Percentiles rank a stretch among this genome's conserved stretches.
Conservation (phyloP, 176 grass and related monocot species). For the Luzula sylvatica region DNA sequence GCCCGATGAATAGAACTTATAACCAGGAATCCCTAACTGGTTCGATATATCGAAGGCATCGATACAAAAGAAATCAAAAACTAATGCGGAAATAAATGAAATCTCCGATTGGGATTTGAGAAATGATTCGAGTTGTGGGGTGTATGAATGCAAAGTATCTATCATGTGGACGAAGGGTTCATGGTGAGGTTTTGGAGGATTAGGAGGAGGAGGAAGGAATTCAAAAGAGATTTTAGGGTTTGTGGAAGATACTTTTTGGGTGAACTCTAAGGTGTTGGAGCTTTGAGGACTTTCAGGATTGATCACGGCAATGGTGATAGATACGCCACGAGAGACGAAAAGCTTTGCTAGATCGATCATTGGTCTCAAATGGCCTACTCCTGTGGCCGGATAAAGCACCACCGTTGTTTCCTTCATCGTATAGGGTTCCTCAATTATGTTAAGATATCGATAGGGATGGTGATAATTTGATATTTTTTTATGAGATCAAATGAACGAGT, state of each 20-base stretch:
- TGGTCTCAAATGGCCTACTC: constrained; percentile 45
- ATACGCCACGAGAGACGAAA: constrained; percentile 23
- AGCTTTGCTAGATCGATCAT: constrained; percentile 59
- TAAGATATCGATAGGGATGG: not conserved
- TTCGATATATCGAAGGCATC: constrained; percentile 32
- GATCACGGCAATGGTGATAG: constrained; percentile 26
- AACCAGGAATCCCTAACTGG: constrained; percentile 16
- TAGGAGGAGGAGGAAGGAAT: constrained; percentile 17
- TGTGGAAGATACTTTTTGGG: constrained; percentile 12
- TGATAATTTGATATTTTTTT: not conserved
- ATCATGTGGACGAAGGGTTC: constrained; percentile 21
- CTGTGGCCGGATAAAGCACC: constrained; percentile 34
- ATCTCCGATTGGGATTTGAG: constrained; percentile 20
- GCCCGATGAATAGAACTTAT: constrained; percentile 37
- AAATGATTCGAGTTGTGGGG: constrained; percentile 18
- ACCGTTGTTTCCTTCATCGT: constrained; percentile 14
- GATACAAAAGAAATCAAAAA: constrained; percentile 43
- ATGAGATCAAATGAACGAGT: not conserved
- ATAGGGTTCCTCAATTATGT: too few species aligned
- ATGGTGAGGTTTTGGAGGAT: constrained; percentile 9
- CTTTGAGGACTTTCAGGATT: constrained; percentile 16
- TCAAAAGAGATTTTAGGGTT: constrained; percentile 33
- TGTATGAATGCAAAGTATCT: constrained; percentile 23
- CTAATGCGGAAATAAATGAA: constrained; percentile 28
- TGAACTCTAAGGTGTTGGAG: constrained; percentile 9